A percentile compares a stretch with the other conserved stretches of the same genome.
Evolutionary conservation across 108 stramenopile genomes (phyloP).

Genomic region (Discostella stelligeroides): DNA sequence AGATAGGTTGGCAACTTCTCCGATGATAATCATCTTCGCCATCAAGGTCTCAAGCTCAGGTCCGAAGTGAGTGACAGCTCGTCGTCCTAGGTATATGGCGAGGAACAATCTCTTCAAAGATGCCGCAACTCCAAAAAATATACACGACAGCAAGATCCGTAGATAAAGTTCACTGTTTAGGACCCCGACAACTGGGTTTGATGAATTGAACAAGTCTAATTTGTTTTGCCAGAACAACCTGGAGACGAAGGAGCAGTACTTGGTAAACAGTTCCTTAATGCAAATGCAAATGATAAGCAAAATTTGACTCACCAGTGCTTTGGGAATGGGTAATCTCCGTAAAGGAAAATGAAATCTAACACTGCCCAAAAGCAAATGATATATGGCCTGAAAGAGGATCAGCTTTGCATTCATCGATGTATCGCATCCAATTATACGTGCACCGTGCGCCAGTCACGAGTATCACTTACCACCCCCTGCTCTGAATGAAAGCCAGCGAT

Average conservation of each 20-base stretch:
- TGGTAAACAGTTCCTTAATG: neutral
- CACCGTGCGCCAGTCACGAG: neutral
- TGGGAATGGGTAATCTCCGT: conserved; percentile 28
- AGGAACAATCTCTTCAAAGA: conserved; percentile 63
- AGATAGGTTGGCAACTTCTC: conserved; percentile 56
- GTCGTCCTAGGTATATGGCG: conserved; percentile 61
- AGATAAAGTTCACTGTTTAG: conserved; percentile 20
- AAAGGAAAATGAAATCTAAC: conserved; percentile 38
- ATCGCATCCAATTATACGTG: neutral
- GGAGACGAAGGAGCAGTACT: neutral
- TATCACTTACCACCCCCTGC: conserved; percentile 32
- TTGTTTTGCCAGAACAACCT: conserved; percentile 46
- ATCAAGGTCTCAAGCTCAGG: conserved; percentile 58
- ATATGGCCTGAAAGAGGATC: conserved; percentile 29
- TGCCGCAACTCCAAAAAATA: conserved; percentile 51
- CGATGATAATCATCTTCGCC: conserved; percentile 66
- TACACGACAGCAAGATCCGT: conserved; percentile 18
- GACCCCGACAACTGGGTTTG: conserved; percentile 36
- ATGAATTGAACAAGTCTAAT: conserved; percentile 43
- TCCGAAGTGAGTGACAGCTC: conserved; percentile 59
- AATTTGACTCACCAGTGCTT: conserved; percentile 39
- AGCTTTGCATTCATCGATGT: neutral
- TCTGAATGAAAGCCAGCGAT: conserved; percentile 45
- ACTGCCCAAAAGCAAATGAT: conserved; percentile 48
- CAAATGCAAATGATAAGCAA: no score